Conservation (phyloP, 1,284 basidiomycete genomes). For the Inonotus obliquus region DNA sequence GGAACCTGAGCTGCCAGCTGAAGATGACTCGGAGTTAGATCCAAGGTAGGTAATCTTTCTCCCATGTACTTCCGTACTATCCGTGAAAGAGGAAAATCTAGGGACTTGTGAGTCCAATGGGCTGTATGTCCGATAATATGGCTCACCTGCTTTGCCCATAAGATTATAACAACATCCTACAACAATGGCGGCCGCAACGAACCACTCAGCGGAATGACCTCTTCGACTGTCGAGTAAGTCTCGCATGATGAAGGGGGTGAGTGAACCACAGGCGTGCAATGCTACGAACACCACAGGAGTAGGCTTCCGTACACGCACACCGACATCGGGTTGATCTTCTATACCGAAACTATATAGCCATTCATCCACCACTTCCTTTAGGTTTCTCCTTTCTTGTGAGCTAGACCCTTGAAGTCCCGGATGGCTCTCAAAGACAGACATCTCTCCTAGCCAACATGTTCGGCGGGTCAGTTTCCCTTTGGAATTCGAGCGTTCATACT, state of each 20-base stretch:
- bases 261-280: slow-evolving; percentile 53
- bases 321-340: neutral
- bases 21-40: slow-evolving; percentile 33
- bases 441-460: slow-evolving; percentile 13
- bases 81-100: slow-evolving; percentile 40
- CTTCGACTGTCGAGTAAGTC: slow-evolving; percentile 28
- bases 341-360: slow-evolving; percentile 20
- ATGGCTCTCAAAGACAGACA: slow-evolving; percentile 4
- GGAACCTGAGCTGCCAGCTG: slow-evolving; percentile 55
- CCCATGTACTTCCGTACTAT: slow-evolving; percentile 22
- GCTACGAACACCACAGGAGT: slow-evolving; percentile 57
- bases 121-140: slow-evolving; percentile 16
- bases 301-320: neutral
- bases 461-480: slow-evolving; percentile 6
- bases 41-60: slow-evolving; percentile 1
- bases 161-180: slow-evolving; percentile 54
- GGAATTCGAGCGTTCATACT: slow-evolving; percentile 22
- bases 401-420: slow-evolving; percentile 1
- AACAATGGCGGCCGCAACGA: slow-evolving; percentile 35
- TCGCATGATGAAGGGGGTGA: slow-evolving; percentile 42
- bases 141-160: slow-evolving; percentile 36
- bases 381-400: neutral
- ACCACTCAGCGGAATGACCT: slow-evolving; percentile 28
- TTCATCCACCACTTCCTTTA: slow-evolving; percentile 9
- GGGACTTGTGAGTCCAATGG: slow-evolving; percentile 18